Base-by-base conservation (phyloP, 495 filamentous ascomycete genomes). In the Bathelium albidoporum region DNA sequence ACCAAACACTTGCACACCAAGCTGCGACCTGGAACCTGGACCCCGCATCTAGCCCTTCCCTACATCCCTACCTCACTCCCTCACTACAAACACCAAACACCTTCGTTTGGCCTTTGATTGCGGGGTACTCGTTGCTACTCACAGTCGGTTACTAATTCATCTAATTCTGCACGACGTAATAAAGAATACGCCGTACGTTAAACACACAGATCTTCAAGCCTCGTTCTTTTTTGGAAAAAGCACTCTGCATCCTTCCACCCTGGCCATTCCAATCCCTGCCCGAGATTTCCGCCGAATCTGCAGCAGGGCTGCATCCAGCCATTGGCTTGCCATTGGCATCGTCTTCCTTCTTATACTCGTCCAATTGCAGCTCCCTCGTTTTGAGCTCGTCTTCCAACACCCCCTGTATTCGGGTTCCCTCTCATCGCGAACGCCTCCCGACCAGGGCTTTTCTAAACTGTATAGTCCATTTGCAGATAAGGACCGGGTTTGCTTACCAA, bases 381-480 rank as follows among this genome's bases (percentile, higher is more conserved):
- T 55, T 29, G 20, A 55, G 20, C 49, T 55, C 24, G 22, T 28
- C 24, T 20, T 55, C 24, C 22, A 55, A 26, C 49, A 55, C 24
- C 49, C 49, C 9, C 49, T 55, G 2, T 55, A 55, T 16, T 55
- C 49, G 24, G 49, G 49, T 24, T 55, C 20, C 24, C 16, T 55
- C 22, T 55, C 49, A n/a, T 55, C 49, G 24, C 20, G 49, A 10
- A 55, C 49, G 11, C 49, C 24, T 16, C 49, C 49, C 26, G 24
- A 55, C 29, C 49, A 55, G 24, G 49, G 49, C 49, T 55, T 55
- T 29, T 55, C 49, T 12, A 55, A 55, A 55, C 29, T 55, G 24
- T 55, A 55, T 20, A 55, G 49, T 55, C 49, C 49, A n/a, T 55
- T 55, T 29, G 49, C 49, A 24, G 24, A 55, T 55, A 24, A 55